Evolutionary conservation across 345 rosid genomes (phyloP), one percentile per base, ranked within the genome.

Genomic region (Boechera retrofracta): DNA sequence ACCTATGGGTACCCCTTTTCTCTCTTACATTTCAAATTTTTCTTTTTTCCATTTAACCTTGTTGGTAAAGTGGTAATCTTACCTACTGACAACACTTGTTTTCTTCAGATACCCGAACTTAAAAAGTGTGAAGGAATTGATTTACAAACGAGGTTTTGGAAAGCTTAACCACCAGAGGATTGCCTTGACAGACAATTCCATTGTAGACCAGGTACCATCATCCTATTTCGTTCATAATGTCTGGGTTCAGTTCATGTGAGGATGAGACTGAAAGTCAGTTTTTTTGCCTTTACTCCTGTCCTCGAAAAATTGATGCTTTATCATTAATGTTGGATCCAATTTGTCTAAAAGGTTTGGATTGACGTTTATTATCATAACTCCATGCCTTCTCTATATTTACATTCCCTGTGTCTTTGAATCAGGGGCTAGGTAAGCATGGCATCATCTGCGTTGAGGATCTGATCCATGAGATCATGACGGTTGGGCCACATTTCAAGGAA

Each of bases 391-490:
- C 42, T 49, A 13, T 44, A 45, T 4, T 28, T 15, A 45, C 7
- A 5, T 33, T 31, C 16, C 6, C 0, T 70, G 5, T 10, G 1
- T 1, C 4, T 2, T 55, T 31, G 65, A n/a, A 32, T 7, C 83
- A 90, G 93, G 87, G 85, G n/a, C 66, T 91, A 67, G 90, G 93
- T 32, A 86, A 87, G 80, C 49, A 70, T 28, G 91, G 88, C 10
- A 86, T 91, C 10, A 80, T 91, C 62, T 87, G 91, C 56, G 41
- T 75, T 35, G 93, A 91, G 78, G 96, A 87, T 80, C 82, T 91
- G n/a, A 87, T 91, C 67, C 91, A 91, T 18, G 96, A 91, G 84
- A 91, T 91, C 52, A 57, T 89, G 87, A 89, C 90, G 0, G 93
- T 89, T 21, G 93, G 93, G 16, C 93, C 78, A 29, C 78, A 67